These are phyloP conservation scores for Xylariaceae sp. DNA, from an alignment of 2,329 filamentous ascomycete species.

Conservation along the genomic window DNA sequence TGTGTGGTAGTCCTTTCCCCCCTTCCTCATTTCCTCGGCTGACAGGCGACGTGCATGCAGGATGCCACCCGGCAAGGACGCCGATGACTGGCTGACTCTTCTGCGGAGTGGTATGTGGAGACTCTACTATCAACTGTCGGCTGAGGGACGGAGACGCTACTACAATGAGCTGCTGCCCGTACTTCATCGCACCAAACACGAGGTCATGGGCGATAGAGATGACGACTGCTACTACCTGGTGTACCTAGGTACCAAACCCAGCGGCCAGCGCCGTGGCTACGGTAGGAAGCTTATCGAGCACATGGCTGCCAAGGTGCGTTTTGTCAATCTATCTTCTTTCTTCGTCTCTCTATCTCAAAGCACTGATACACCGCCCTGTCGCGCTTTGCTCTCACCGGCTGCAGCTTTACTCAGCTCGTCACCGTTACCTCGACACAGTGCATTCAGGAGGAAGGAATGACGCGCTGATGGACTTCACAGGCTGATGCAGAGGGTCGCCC, in stretches of 20 bases:
- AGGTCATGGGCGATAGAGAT: conserved; percentile 62
- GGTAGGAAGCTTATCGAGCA: conserved; percentile 65
- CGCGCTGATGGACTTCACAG: conserved; percentile 37
- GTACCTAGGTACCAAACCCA: conserved; percentile 72
- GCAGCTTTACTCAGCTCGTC: no score
- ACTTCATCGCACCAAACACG: conserved; percentile 65
- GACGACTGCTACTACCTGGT: conserved; percentile 73
- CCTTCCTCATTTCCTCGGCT: background rate
- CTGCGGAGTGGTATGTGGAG: conserved; percentile 74
- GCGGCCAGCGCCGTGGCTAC: conserved; percentile 66
- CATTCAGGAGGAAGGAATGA: no score
- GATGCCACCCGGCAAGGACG: conserved; percentile 69
- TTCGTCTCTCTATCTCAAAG: background rate
- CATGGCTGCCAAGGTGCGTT: conserved; percentile 56
- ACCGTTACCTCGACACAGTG: no score
- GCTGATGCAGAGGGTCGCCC: conserved; percentile 63
- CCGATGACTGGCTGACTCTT: conserved; percentile 67
- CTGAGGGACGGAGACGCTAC: conserved; percentile 68
- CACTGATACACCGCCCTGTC: background rate
- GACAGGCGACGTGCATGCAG: conserved; percentile 34
- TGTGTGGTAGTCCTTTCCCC: conserved; percentile 27
- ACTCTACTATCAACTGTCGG: conserved; percentile 66
- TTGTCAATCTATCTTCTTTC: background rate
- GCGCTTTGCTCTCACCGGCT: background rate
- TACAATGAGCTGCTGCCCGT: conserved; percentile 72